Percentiles rank a stretch among this genome's conserved stretches.
Conservation (phyloP, 495 filamentous ascomycete genomes). For the Aspergillus ellipticus region DNA sequence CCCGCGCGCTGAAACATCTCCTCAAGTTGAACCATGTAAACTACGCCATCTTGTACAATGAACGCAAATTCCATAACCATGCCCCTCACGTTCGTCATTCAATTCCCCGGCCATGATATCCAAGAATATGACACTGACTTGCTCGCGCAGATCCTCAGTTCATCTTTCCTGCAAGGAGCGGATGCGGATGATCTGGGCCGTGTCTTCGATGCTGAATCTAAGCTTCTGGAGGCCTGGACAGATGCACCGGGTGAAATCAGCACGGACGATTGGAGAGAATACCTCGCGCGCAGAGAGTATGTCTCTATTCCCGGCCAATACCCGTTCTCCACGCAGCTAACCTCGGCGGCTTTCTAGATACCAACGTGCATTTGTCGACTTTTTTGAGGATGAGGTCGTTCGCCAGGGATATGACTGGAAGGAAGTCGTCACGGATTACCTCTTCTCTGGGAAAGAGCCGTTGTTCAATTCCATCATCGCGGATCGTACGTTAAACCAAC, state of each 20-base stretch:
- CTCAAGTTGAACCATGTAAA: slow-evolving; percentile 89
- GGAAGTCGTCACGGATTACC: slow-evolving; percentile 65
- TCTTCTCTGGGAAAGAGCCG: slow-evolving; percentile 72
- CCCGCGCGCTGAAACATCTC: slow-evolving; percentile 83
- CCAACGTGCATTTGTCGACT: slow-evolving; percentile 86
- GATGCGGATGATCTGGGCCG: slow-evolving; percentile 63
- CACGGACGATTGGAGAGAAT: slow-evolving; percentile 79
- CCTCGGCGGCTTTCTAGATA: slow-evolving; percentile 46
- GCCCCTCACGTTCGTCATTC: slow-evolving; percentile 59
- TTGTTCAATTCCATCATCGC: slow-evolving; percentile 72
- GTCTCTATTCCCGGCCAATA: too few relatives aligned
- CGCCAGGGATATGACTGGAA: slow-evolving; percentile 81
- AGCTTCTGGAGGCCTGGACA: slow-evolving; percentile 72
- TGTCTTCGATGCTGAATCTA: slow-evolving; percentile 73
- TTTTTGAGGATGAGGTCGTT: slow-evolving; percentile 84
- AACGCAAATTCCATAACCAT: slow-evolving; percentile 83
- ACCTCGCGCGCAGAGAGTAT: slow-evolving; percentile 65
- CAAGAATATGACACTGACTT: not conserved
- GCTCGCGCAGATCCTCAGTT: slow-evolving; percentile 57
- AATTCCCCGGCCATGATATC: not conserved
- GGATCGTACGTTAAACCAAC: slow-evolving; percentile 58
- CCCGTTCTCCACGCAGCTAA: too few relatives aligned
- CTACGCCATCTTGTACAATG: slow-evolving; percentile 74
- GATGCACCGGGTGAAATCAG: slow-evolving; percentile 82
- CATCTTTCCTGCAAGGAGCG: slow-evolving; percentile 81